A percentile compares a stretch with the other conserved stretches of the same genome.
These are phyloP conservation scores for Pulveroboletus sp. DNA, from an alignment of 768 basidiomycete genomes.

Conservation along the genomic window DNA sequence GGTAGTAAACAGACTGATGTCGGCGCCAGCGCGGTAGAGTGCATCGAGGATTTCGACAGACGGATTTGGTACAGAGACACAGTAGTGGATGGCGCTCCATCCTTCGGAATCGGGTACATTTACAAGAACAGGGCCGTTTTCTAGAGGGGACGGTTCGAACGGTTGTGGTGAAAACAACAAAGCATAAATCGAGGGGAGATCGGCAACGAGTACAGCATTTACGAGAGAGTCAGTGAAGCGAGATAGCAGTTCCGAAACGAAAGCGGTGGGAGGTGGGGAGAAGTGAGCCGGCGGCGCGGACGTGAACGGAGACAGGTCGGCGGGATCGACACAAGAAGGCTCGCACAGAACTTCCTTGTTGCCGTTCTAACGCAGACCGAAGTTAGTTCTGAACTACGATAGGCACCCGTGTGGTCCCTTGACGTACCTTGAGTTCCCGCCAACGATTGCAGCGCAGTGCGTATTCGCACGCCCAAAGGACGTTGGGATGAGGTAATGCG, in stretches of 20 bases:
- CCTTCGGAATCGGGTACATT: constrained; percentile 65
- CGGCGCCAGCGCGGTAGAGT: constrained; percentile 73
- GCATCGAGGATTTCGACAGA: constrained; percentile 63
- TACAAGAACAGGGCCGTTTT: constrained; percentile 48
- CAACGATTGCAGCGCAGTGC: constrained; percentile 58
- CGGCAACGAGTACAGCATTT: constrained; percentile 47
- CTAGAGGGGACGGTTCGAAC: constrained; percentile 40
- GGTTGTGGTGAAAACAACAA: constrained; percentile 50
- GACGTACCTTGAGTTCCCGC: constrained; percentile 53
- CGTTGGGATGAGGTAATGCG: constrained; percentile 54
- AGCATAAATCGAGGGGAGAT: constrained; percentile 49
- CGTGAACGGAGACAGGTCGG: constrained; percentile 26
- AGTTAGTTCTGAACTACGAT: constrained; percentile 6
- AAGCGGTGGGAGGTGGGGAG: constrained; percentile 26
- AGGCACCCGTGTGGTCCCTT: no score
- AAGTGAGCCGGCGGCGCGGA: constrained; percentile 26
- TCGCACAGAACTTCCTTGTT: constrained; percentile 28
- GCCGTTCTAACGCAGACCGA: constrained; percentile 23
- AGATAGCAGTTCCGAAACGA: constrained; percentile 40
- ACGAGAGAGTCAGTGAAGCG: constrained; percentile 50
- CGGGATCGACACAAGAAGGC: constrained; percentile 21
- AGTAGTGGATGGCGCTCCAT: constrained; percentile 73
- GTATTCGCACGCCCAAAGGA: constrained; percentile 69
- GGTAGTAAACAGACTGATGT: constrained; percentile 64
- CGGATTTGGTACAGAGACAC: constrained; percentile 51